phyloP scores from a whole-genome alignment of 768 basidiomycete genomes.

The Suillus sp. region DNA sequence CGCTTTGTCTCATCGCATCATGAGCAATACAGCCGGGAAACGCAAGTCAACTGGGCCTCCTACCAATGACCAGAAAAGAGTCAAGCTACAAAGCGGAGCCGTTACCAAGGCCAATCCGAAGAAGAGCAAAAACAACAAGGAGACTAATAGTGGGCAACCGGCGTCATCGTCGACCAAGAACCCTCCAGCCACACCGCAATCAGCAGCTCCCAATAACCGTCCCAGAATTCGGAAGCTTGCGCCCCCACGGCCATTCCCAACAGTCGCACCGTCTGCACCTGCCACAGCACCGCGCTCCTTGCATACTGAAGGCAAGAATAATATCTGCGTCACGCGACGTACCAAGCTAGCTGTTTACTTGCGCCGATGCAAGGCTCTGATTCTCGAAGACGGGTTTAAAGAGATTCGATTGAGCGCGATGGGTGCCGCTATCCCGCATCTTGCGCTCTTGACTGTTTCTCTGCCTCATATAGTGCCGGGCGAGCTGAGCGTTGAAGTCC shows the following conservation, averaged over 20 bases:
- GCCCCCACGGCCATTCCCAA: slow-evolving; percentile 75
- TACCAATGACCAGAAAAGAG: background rate
- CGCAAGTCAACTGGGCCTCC: background rate
- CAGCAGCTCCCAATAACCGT: slow-evolving; percentile 14
- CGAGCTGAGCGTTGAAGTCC: slow-evolving; percentile 62
- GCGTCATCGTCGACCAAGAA: background rate
- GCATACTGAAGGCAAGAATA: slow-evolving; percentile 79
- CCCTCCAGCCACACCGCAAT: background rate
- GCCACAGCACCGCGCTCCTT: slow-evolving; percentile 81
- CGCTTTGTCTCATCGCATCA: background rate
- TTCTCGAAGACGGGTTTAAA: slow-evolving; percentile 79
- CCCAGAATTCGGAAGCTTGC: slow-evolving; percentile 62
- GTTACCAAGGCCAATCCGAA: background rate
- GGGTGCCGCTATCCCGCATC: slow-evolving; percentile 88
- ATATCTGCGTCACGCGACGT: slow-evolving; percentile 78
- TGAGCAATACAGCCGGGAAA: background rate
- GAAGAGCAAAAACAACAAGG: background rate
- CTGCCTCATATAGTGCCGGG: slow-evolving; percentile 74
- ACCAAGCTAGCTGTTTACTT: slow-evolving; percentile 73
- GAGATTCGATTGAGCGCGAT: slow-evolving; percentile 76
- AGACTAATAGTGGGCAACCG: background rate
- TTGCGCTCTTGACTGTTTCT: slow-evolving; percentile 67
- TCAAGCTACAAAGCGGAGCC: background rate
- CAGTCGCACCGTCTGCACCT: slow-evolving; percentile 71
- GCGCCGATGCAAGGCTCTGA: slow-evolving; percentile 70